Conservation (phyloP, 2,329 filamentous ascomycete species). For the Huntiella moniliformis region DNA sequence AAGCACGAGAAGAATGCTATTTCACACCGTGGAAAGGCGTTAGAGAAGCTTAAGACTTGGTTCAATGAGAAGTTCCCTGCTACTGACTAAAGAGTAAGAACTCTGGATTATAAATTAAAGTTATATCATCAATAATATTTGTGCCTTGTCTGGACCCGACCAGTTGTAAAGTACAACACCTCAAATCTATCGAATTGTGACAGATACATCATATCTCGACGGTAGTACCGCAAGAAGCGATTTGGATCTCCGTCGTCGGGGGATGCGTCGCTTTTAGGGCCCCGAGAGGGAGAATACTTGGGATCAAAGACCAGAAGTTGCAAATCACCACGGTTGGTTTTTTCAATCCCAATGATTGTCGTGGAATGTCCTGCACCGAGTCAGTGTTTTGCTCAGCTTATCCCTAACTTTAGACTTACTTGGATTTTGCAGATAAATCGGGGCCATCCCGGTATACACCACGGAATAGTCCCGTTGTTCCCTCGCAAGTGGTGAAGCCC, state of each 20-base stretch:
- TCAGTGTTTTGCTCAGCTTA: not conserved
- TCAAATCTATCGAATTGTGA: slow-evolving; percentile 61
- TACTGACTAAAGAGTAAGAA: not conserved
- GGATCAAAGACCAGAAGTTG: slow-evolving; percentile 81
- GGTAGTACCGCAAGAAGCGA: slow-evolving; percentile 48
- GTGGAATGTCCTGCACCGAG: slow-evolving; percentile 52
- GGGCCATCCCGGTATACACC: slow-evolving; percentile 52
- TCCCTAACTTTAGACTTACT: slow-evolving; percentile 24
- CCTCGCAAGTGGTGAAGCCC: slow-evolving; percentile 20
- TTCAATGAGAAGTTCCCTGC: slow-evolving; percentile 29
- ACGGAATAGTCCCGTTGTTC: slow-evolving; percentile 32
- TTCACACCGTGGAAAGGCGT: slow-evolving; percentile 75
- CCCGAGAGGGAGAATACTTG: slow-evolving; percentile 10
- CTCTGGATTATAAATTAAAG: not conserved
- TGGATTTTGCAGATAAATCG: slow-evolving; percentile 78
- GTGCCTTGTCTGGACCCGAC: not conserved
- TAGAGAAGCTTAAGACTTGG: slow-evolving; percentile 74
- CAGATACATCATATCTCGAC: slow-evolving; percentile 49
- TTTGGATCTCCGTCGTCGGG: slow-evolving; percentile 17
- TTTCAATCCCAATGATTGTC: slow-evolving; percentile 74
- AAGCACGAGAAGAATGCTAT: slow-evolving; percentile 75
- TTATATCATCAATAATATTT: not conserved
- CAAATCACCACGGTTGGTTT: slow-evolving; percentile 38
- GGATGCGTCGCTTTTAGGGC: slow-evolving; percentile 14
- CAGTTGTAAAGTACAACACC: slow-evolving; percentile 39